phyloP scores from a whole-genome alignment of 805 yeast genomes.

The Candida nonsorbophila region DNA sequence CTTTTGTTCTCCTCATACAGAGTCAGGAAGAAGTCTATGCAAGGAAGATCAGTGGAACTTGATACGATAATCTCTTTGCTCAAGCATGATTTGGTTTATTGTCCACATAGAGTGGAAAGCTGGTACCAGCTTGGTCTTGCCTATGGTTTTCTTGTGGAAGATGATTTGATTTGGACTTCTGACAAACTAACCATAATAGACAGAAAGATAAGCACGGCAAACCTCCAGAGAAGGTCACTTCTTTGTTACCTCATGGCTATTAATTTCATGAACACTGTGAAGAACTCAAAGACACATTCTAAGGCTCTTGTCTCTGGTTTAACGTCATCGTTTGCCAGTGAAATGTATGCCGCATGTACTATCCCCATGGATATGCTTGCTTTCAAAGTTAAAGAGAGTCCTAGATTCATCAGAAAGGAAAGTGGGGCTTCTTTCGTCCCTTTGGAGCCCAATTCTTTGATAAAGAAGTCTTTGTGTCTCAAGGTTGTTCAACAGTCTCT shows the following conservation, averaged over 20 bases:
- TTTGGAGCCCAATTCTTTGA: constrained; percentile 15
- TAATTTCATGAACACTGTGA: constrained; percentile 26
- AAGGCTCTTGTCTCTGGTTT: constrained; percentile 37
- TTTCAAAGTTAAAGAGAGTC: constrained; percentile 37
- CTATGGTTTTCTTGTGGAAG: constrained; percentile 74
- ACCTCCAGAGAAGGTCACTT: constrained; percentile 62
- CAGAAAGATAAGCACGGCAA: constrained; percentile 54
- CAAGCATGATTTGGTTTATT: constrained; percentile 60
- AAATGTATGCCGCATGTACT: constrained; percentile 54
- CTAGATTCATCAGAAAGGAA: constrained; percentile 25
- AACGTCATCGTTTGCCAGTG: constrained; percentile 53
- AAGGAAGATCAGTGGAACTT: constrained; percentile 76
- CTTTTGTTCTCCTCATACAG: constrained; percentile 64
- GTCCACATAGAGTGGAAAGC: constrained; percentile 67
- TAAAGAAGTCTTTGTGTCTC: constrained; percentile 22
- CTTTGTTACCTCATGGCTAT: constrained; percentile 73
- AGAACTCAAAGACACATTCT: neutral
- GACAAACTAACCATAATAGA: constrained; percentile 68
- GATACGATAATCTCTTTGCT: constrained; percentile 67
- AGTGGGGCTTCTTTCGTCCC: constrained; percentile 20
- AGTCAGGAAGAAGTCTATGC: constrained; percentile 68
- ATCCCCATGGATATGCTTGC: constrained; percentile 63
- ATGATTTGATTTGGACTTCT: constrained; percentile 87
- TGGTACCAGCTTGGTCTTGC: constrained; percentile 86
- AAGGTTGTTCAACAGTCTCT: constrained; percentile 40